Evolutionary conservation across 2,329 filamentous ascomycete species (phyloP).

Genomic region (Beauveria brongniartii): DNA sequence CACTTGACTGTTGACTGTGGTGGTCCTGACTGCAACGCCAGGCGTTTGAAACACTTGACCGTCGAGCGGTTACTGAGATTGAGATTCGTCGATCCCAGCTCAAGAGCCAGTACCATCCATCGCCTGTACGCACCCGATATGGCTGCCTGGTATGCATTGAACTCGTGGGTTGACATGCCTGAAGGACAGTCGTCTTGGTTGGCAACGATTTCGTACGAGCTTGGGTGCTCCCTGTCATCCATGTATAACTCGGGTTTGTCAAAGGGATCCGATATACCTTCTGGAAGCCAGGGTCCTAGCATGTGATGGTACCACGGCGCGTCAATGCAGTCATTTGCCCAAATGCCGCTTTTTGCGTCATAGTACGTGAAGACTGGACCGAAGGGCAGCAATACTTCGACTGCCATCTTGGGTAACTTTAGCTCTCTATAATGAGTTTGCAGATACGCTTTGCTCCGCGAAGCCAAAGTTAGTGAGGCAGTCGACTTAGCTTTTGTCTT

Average conservation of each 20-base stretch:
- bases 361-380: slow-evolving; percentile 16
- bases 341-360: slow-evolving; percentile 11
- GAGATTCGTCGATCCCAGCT: slow-evolving; percentile 44
- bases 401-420: slow-evolving; percentile 11
- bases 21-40: slow-evolving; percentile 50
- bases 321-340: slow-evolving; percentile 13
- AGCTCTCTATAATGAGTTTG: slow-evolving; percentile 20
- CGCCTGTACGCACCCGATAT: slow-evolving; percentile 37
- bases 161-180: slow-evolving; percentile 42
- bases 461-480: slow-evolving; percentile 17
- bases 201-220: slow-evolving; percentile 47
- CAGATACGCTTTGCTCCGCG: slow-evolving; percentile 17
- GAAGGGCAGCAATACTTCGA: slow-evolving; percentile 14
- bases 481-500: neutral
- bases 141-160: slow-evolving; percentile 40
- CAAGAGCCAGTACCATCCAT: slow-evolving; percentile 41
- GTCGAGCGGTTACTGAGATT: slow-evolving; percentile 52
- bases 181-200: slow-evolving; percentile 40
- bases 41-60: slow-evolving; percentile 38
- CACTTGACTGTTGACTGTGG: slow-evolving; percentile 41
- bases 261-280: slow-evolving; percentile 13
- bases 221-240: slow-evolving; percentile 25
- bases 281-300: slow-evolving; percentile 20
- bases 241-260: slow-evolving; percentile 13
- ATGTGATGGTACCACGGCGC: slow-evolving; percentile 10